A percentile compares a stretch with the other conserved stretches of the same genome.
Evolutionary conservation across 371 early-diverging fungal species (phyloP).

Genomic region (Funneliformis caledonium): DNA sequence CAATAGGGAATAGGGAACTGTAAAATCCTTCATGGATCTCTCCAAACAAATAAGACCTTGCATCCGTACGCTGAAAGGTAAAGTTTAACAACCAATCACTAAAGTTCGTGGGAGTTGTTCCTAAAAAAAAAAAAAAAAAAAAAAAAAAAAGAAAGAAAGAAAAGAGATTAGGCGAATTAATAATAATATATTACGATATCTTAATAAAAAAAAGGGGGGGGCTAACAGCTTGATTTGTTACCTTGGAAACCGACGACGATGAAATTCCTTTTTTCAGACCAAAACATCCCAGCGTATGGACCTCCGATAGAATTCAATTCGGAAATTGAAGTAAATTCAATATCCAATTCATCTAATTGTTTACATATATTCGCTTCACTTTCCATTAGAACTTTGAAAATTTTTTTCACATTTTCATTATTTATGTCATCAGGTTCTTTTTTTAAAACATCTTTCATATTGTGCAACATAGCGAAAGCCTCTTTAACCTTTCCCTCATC

Average conservation of each 20-base stretch:
- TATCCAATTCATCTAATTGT: constrained; percentile 44
- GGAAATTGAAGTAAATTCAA: constrained; percentile 49
- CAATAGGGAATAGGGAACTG: constrained; percentile 48
- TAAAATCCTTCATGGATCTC: constrained; percentile 53
- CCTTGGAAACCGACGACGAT: constrained; percentile 48
- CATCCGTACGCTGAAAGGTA: constrained; percentile 51
- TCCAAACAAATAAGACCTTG: constrained; percentile 49
- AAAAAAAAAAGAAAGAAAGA: too few relatives aligned
- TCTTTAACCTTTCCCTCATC: constrained; percentile 43
- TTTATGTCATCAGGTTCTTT: neutral
- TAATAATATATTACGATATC: neutral
- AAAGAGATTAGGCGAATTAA: neutral
- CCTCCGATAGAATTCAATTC: constrained; percentile 50
- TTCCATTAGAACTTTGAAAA: constrained; percentile 34
- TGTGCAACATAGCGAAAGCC: constrained; percentile 38
- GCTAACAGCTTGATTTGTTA: neutral
- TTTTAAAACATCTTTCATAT: neutral
- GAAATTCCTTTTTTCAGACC: constrained; percentile 46
- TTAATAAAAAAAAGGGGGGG: too few relatives aligned
- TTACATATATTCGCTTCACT: constrained; percentile 45
- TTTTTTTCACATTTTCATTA: neutral
- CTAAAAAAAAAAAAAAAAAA: constrained; percentile 5
- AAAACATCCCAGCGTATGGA: constrained; percentile 53
- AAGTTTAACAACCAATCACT: constrained; percentile 51
- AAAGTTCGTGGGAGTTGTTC: constrained; percentile 52